Base-by-base conservation (phyloP, 495 filamentous ascomycete genomes). In the Collariella sp. region DNA sequence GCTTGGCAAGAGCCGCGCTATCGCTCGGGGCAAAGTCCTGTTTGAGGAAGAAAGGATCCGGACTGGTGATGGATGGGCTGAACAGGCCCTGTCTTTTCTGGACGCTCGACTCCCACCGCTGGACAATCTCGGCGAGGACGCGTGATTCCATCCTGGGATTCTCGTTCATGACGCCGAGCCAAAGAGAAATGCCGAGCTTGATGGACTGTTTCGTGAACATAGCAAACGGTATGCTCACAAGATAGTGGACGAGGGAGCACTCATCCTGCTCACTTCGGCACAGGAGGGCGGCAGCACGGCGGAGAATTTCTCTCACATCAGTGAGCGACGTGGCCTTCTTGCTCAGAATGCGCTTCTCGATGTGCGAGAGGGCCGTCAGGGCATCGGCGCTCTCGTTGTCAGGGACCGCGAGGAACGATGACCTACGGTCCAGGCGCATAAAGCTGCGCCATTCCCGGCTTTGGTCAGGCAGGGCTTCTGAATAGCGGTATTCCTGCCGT, bases 161-260 rank as follows among this genome's bases (percentile, higher is more conserved):
- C 63, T 97, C 94, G 64, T 97, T 91, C 59, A 97, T 96, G 7
- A 96, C 85, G 24, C 91, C 89, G 40, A 95, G 80, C 94, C 94
- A 99, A 9, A 97, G 78, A 16, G 91, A 95, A 29, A 97, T 84
- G 16, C 94, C 94, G 9, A 96, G 82, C 61, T 95, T 94, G 65
- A 99, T 93, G 15, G 88, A 87, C 64, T 95, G 88, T 68, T 94
- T 95, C 5, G 86, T 91, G 66, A 99, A 97, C 20, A 93, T 80
- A 26, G 78, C 77, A 71, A 97, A 99, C 2, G 94, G 94, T 56
- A 97, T 88, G 43, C 79, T 79, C 50, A 99, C 93, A 24, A 99
- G 76, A 62, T 91, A 85, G 58, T 89, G 85, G 15, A 88, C 78
- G 56, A 96, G 82, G 5, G 85, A 78, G 54, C 85, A 82, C 59